Evolutionary conservation across 2,329 filamentous ascomycete genomes (phyloP).

Genomic region (Xylariaceae sp.): DNA sequence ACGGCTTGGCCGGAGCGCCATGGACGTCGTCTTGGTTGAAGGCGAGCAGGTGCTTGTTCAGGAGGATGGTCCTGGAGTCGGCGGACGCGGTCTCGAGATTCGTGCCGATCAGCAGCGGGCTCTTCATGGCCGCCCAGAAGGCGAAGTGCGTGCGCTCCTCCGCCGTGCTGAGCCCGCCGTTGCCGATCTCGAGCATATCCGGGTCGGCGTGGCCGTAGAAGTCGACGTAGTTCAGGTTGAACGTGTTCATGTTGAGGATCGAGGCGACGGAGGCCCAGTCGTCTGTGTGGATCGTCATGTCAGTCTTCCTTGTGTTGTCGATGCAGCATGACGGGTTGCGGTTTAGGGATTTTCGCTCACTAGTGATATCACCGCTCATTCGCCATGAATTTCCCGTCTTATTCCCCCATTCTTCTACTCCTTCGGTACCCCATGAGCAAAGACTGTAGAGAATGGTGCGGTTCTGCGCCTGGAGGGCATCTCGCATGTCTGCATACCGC

Average conservation of each 20-base stretch:
- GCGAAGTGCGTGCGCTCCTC: constrained; percentile 47
- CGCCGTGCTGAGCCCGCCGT: constrained; percentile 39
- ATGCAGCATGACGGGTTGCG: neutral
- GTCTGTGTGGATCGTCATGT: neutral
- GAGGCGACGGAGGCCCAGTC: constrained; percentile 20
- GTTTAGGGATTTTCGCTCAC: constrained; percentile 2
- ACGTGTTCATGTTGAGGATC: constrained; percentile 46
- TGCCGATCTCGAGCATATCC: constrained; percentile 49
- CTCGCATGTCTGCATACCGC: constrained; percentile 47
- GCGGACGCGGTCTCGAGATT: constrained; percentile 34
- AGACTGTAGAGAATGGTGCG: constrained; percentile 46
- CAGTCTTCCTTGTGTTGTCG: neutral
- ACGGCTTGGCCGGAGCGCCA: constrained; percentile 40
- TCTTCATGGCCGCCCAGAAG: constrained; percentile 47
- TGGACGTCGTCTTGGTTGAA: constrained; percentile 43
- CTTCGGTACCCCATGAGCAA: constrained; percentile 49
- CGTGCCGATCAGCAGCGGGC: constrained; percentile 45
- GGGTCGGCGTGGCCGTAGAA: constrained; percentile 48
- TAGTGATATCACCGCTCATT: constrained; percentile 39
- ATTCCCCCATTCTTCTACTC: constrained; percentile 46
- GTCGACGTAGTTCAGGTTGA: constrained; percentile 38
- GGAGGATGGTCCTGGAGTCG: constrained; percentile 37
- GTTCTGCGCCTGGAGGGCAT: constrained; percentile 41
- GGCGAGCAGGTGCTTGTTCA: constrained; percentile 36
- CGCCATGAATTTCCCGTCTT: constrained; percentile 43